Base-by-base conservation (phyloP, 768 basidiomycete species). In the Ramaria sp. region DNA sequence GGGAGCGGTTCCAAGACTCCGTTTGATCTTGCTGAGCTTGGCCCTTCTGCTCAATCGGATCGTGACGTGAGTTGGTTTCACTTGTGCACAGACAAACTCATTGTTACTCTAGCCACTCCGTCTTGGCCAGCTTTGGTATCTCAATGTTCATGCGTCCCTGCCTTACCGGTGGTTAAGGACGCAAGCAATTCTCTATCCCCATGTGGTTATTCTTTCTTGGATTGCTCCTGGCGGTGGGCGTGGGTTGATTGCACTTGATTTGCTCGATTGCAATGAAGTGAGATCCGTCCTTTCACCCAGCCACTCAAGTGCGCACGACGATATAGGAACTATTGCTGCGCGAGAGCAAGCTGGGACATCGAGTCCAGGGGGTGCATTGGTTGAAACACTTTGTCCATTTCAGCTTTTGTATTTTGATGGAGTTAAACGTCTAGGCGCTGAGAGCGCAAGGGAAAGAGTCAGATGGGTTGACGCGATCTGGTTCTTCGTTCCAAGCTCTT, bases 401-500 rank as follows among this genome's bases (percentile, higher is more conserved):
- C 91, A 94, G 64, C 77, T 96, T 72, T 64, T 92, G 34, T 96
- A 96, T 64, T 76, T 78, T 10, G 93, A 96, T 65, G 92, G 93
- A 1, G 82, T 92, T 1, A 92, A 96, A 65, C 70, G 93, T 7
- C 65, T 96, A 24, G 92, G 84, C 5, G 84, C 88, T n/a, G 92
- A 94, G 64, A 92, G 88, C 59, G 76, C 91, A 6, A 67, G 86
- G 56, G 88, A 93, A 65, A 74, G 92, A 60, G 84, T 90, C 50
- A 81, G 85, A 66, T 96, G 93, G 93, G 90, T 94, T 12, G 88
- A 87, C 62, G 79, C 89, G 4, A 78, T 96, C 52, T 92, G 88
- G 93, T 91, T 62, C 47, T 80, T 71, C 1, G 24, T 58, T n/a
- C n/a, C 60, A 42, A n/a, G 36, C 48, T 15, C 15, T 20, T 7